Conservation (phyloP, 2,329 filamentous ascomycete species). For the Clarireedia paspali region DNA sequence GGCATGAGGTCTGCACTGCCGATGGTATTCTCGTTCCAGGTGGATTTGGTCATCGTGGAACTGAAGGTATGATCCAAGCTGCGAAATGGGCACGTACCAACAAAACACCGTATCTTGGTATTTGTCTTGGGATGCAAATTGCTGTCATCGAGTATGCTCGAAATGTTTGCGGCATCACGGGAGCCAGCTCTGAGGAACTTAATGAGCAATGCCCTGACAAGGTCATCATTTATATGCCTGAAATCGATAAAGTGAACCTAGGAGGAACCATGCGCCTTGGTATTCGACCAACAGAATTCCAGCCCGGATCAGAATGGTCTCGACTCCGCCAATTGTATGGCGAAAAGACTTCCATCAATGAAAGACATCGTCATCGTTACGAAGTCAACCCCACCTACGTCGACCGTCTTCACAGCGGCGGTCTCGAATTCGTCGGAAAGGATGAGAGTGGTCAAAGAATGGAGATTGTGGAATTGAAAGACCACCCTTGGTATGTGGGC, state of each 20-base stretch:
- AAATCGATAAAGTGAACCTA: slow-evolving; percentile 66
- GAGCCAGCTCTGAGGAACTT: slow-evolving; percentile 28
- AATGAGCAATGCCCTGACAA: slow-evolving; percentile 26
- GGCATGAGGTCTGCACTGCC: slow-evolving; percentile 70
- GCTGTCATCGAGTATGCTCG: slow-evolving; percentile 86
- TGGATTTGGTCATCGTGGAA: slow-evolving; percentile 66
- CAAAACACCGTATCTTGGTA: slow-evolving; percentile 75
- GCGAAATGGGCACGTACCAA: slow-evolving; percentile 83
- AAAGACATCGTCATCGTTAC: slow-evolving; percentile 83
- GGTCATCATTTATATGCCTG: slow-evolving; percentile 86
- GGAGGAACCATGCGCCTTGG: slow-evolving; percentile 83
- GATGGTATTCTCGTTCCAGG: slow-evolving; percentile 52
- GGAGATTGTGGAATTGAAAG: slow-evolving; percentile 75
- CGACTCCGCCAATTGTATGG: slow-evolving; percentile 71
- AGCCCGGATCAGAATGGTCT: slow-evolving; percentile 51
- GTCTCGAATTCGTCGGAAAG: slow-evolving; percentile 70
- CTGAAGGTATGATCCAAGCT: slow-evolving; percentile 81
- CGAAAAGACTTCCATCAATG: slow-evolving; percentile 45
- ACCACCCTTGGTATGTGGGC: slow-evolving; percentile 79
- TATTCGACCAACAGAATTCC: slow-evolving; percentile 66
- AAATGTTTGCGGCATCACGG: slow-evolving; percentile 58
- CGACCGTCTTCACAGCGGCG: slow-evolving; percentile 57
- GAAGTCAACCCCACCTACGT: slow-evolving; percentile 82
- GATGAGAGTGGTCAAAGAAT: slow-evolving; percentile 72
- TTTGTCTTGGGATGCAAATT: slow-evolving; percentile 70